Base-by-base conservation (phyloP, 306 rosid species). In the Quercus dentata region DNA sequence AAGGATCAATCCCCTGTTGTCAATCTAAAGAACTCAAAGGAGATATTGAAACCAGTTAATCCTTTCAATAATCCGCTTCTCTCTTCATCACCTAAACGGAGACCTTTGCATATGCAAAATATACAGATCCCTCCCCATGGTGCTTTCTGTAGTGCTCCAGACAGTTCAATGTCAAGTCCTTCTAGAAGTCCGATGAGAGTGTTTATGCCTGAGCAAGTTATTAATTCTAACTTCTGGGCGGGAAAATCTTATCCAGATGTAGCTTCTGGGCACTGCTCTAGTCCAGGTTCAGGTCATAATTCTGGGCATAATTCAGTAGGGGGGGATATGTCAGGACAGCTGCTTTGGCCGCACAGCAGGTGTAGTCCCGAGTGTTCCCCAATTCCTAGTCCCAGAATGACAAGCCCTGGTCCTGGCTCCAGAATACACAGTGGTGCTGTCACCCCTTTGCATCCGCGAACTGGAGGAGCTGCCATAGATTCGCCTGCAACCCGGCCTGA, bases 391-490 rank as follows among this genome's bases (percentile, higher is more conserved):
- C 95, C 98, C 59, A 83, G 88, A 81, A 77, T 90, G 89, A 81
- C 89, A 76, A 94, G 98, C 83, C 92, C 94, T 35, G 89, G 80
- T 58, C 87, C 87, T 68, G 80, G 87, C 83, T 82, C 90, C 72
- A 93, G 99, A 92, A 91, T 93, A 87, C 99, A 96, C 65, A 96
- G 99, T 73, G 99, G 99, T 85, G 94, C 99, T 44, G 99, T 96
- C 88, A 96, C 99, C 74, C 99, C 99, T 65, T 85, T 87, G 85
- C 97, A 96, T 84, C 97, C 98, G 6, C 88, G 97, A 82, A 93
- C 97, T 14, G 97, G 88, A 58, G 92, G 91, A 78, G 79, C 85
- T 20, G 84, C 82, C 59, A 73, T 74, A 31, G 98, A 96, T 57
- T 84, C 93, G 35, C 98, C 85, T 74, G 75, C 92, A 58, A 88